Percentiles rank a stretch among this genome's conserved stretches.
Evolutionary conservation across 345 rosid species (phyloP).

Genomic region (Lagerstroemia speciosa): DNA sequence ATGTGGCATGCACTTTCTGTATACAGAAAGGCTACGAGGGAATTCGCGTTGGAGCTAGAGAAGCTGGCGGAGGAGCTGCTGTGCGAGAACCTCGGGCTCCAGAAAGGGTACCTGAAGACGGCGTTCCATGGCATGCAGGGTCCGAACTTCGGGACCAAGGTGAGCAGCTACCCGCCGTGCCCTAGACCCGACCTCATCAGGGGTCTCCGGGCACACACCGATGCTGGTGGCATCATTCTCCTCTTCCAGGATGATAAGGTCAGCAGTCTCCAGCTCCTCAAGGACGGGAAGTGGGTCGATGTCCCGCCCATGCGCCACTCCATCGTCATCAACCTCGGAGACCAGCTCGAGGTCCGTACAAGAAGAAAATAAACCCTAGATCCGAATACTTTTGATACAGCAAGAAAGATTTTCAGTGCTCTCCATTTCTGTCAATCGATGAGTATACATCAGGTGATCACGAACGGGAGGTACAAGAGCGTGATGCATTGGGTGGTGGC

Average conservation of each 20-base stretch:
- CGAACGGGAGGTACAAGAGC: conserved; percentile 90
- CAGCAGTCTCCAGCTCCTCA: conserved; percentile 90
- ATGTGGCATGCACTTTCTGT: neutral
- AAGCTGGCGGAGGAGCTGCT: conserved; percentile 72
- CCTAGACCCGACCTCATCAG: conserved; percentile 83
- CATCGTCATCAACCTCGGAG: conserved; percentile 87
- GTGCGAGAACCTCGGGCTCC: conserved; percentile 78
- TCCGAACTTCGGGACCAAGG: conserved; percentile 86
- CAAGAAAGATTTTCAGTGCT: too few relatives aligned
- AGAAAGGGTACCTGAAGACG: conserved; percentile 66
- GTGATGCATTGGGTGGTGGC: conserved; percentile 77
- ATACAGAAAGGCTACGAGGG: conserved; percentile 58
- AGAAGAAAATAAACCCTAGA: too few relatives aligned
- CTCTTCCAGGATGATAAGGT: conserved; percentile 84
- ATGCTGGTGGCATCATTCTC: conserved; percentile 91
- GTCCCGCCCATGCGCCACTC: conserved; percentile 95
- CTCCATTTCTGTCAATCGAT: too few relatives aligned
- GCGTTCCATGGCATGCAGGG: conserved; percentile 55
- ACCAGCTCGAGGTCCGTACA: conserved; percentile 97
- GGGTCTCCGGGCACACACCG: conserved; percentile 95
- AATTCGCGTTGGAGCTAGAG: conserved; percentile 68
- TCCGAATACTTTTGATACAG: too few relatives aligned
- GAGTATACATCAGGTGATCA: conserved; percentile 48
- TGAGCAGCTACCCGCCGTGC: conserved; percentile 95
- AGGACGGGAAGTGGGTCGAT: conserved; percentile 79